Percentiles rank a stretch among this genome's conserved stretches.
These are phyloP conservation scores for Begonia fuchsioides DNA, from an alignment of 306 rosid genomes.

Conservation along the genomic window DNA sequence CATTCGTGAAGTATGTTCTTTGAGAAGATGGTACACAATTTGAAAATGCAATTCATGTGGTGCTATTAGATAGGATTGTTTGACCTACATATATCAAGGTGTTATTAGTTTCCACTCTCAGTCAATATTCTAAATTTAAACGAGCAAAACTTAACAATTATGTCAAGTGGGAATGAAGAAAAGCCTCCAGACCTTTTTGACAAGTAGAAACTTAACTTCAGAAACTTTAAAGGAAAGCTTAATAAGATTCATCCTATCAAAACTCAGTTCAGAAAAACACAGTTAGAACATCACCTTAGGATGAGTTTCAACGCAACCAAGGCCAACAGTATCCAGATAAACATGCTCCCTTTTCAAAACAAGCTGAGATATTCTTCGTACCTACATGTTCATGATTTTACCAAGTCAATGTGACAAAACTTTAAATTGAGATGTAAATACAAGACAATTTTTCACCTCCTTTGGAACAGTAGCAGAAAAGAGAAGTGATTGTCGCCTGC, in stretches of 20 bases:
- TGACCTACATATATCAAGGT: slow-evolving; percentile 38
- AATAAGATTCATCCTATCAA: too few relatives aligned
- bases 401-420: too few relatives aligned
- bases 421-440: too few relatives aligned
- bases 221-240: too few relatives aligned
- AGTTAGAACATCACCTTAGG: slow-evolving; percentile 26
- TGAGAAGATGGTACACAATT: slow-evolving; percentile 52
- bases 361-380: slow-evolving; percentile 83
- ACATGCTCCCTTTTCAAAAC: slow-evolving; percentile 78
- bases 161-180: too few relatives aligned
- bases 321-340: slow-evolving; percentile 80
- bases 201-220: too few relatives aligned
- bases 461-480: slow-evolving; percentile 88
- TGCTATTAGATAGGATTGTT: slow-evolving; percentile 55
- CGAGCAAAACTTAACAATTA: too few relatives aligned
- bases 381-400: slow-evolving; percentile 33
- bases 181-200: too few relatives aligned
- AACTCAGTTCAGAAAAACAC: too few relatives aligned
- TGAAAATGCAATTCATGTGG: slow-evolving; percentile 72
- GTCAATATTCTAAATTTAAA: too few relatives aligned
- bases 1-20: slow-evolving; percentile 50
- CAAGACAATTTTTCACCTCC: slow-evolving; percentile 52
- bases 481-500: slow-evolving; percentile 64
- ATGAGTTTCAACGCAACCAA: slow-evolving; percentile 71
- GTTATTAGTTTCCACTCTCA: slow-evolving; percentile 2